Percentiles rank a stretch among this genome's conserved stretches.
phyloP scores from a whole-genome alignment of 2,329 filamentous ascomycete species.

The Fonsecaea monophora region DNA sequence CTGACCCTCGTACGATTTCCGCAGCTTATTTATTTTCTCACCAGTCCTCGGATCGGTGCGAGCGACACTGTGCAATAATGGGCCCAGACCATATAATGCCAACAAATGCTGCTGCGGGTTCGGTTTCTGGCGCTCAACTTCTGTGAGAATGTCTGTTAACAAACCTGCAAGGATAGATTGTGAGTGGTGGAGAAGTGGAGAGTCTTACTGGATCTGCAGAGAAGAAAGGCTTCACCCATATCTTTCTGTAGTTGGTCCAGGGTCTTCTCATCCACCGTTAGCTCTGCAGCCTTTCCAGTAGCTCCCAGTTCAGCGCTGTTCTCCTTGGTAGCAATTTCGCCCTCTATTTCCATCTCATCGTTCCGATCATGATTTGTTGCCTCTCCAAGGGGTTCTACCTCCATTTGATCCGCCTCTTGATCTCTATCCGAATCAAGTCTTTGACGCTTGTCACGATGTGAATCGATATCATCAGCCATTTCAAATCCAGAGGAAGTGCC shows the following conservation, averaged over 20 bases:
- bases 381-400: constrained; percentile 29
- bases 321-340: constrained; percentile 1
- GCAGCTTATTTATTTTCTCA: constrained; percentile 69
- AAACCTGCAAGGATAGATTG: constrained; percentile 42
- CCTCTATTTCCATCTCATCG: constrained; percentile 27
- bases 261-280: constrained; percentile 40
- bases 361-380: constrained; percentile 40
- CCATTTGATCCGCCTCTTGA: constrained; percentile 32
- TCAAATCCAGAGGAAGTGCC: constrained; percentile 45
- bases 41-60: constrained; percentile 66
- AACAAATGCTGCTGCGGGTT: constrained; percentile 66
- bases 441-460: constrained; percentile 39
- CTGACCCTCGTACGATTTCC: constrained; percentile 62
- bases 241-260: constrained; percentile 55
- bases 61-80: constrained; percentile 64
- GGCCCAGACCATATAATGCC: constrained; percentile 63
- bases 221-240: constrained; percentile 55
- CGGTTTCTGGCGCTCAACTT: constrained; percentile 60
- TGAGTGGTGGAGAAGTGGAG: constrained; percentile 50
- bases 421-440: constrained; percentile 27
- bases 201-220: constrained; percentile 59
- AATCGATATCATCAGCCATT: constrained; percentile 45
- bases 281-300: constrained; percentile 1
- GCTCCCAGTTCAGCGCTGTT: constrained; percentile 7
- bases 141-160: constrained; percentile 52